Base-by-base conservation (phyloP, 2,329 filamentous ascomycete species). In the Paecilomyces sp. region DNA sequence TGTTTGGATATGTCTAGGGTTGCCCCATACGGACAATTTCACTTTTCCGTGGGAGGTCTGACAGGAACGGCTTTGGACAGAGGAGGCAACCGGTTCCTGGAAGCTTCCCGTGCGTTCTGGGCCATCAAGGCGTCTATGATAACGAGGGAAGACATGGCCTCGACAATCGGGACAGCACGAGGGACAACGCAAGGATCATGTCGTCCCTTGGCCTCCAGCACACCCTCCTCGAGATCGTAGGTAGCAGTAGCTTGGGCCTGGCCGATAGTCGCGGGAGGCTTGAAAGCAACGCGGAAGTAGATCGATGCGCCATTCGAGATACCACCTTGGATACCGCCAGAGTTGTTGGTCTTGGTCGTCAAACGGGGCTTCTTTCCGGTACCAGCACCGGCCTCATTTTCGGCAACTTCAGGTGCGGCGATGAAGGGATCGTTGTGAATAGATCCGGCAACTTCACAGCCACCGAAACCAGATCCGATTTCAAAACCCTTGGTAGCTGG, bases 401-500 rank as follows among this genome's bases (percentile, higher is more conserved):
- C 41, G 4, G 41, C 7, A 47, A 22, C 13, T n/a, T 61, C 73
- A 2, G 82, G 78, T 13, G 85, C 80, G 59, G 82, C 81, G 66
- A 93, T 79, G 76, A 96, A 96, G 58, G 90, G 81, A 75, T 97
- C 93, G 74, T 97, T 97, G 83, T 97, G 92, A 58, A 83, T 83
- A n/a, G 89, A 94, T 24, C 94, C 93, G 1, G 89, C 88, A 47
- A 97, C 83, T 73, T 92, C 89, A 69, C 89, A 89, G 60, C 94
- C 93, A 56, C 83, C 87, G 74, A 97, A 97, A 12, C 94, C 94
- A 57, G 90, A 96, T 58, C 94, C 94, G 65, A 97, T 88, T 74
- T 97, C 93, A 71, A 97, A 97, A 58, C 89, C 93, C 79, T 97
- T 99, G 41, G 90, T 93, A 3, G 94, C 92, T 4, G 94, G 94